These are phyloP conservation scores for Ramalina peruviana DNA, from an alignment of 495 filamentous ascomycete species.

Conservation along the genomic window DNA sequence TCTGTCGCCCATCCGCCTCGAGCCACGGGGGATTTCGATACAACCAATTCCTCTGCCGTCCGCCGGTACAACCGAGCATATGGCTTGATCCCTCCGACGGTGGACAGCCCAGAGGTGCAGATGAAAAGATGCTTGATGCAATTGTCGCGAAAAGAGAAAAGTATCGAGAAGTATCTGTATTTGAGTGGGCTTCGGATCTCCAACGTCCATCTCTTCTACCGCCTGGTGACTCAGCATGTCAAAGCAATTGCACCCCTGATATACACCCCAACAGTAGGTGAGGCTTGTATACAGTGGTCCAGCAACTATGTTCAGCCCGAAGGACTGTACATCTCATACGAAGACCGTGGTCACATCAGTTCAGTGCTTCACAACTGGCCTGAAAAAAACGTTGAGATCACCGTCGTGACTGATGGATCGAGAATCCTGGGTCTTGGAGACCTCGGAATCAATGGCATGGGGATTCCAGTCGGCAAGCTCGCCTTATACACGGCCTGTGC, in stretches of 20 bases:
- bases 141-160: constrained; percentile 61
- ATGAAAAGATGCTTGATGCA: constrained; percentile 57
- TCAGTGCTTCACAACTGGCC: constrained; percentile 86
- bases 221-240: constrained; percentile 79
- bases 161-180: constrained; percentile 92
- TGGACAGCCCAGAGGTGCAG: constrained; percentile 57
- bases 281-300: constrained; percentile 90
- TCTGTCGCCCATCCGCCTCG: constrained; percentile 9
- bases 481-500: constrained; percentile 92
- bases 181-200: constrained; percentile 74
- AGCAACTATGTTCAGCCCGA: constrained; percentile 92
- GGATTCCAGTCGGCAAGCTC: constrained; percentile 92
- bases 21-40: constrained; percentile 41
- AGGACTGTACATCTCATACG: constrained; percentile 83
- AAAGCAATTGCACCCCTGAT: constrained; percentile 87
- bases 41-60: constrained; percentile 46
- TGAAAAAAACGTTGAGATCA: constrained; percentile 77
- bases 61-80: constrained; percentile 58
- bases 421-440: constrained; percentile 93
- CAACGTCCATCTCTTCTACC: constrained; percentile 90
- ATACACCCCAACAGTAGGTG: constrained; percentile 94
- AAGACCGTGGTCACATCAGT: constrained; percentile 70
- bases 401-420: constrained; percentile 92
- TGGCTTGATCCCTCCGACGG: constrained; percentile 54
- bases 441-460: constrained; percentile 93